A percentile compares a stretch with the other conserved stretches of the same genome.
These are phyloP conservation scores for Mycoemilia scoparia DNA, from an alignment of 192 early-diverging fungal genomes.

Conservation along the genomic window DNA sequence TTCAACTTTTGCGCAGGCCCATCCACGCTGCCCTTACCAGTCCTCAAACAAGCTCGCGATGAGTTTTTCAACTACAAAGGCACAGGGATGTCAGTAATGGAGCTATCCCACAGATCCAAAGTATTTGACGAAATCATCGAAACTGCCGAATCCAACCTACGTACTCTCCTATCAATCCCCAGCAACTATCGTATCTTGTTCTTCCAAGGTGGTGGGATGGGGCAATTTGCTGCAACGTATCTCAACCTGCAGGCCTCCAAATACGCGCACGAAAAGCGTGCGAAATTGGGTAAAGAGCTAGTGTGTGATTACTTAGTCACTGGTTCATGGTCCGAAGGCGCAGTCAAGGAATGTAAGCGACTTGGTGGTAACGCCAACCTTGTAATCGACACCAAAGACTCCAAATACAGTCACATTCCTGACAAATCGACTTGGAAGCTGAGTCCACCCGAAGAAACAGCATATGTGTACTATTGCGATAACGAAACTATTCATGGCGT, in stretches of 20 bases:
- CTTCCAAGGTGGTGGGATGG: conserved; percentile 88
- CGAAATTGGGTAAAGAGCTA: conserved; percentile 19
- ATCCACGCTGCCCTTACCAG: conserved; percentile 63
- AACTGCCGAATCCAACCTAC: conserved; percentile 54
- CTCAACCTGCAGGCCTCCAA: conserved; percentile 70
- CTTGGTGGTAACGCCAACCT: conserved; percentile 68
- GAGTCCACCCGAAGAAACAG: conserved; percentile 41
- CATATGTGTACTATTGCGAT: conserved; percentile 91
- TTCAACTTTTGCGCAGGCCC: conserved; percentile 86
- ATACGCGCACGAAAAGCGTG: conserved; percentile 21
- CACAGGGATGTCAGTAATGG: conserved; percentile 82
- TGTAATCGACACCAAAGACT: conserved; percentile 50
- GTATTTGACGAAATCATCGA: conserved; percentile 59
- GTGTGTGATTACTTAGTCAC: conserved; percentile 80
- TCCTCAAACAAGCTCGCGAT: conserved; percentile 64
- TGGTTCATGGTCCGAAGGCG: conserved; percentile 81
- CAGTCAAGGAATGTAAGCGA: conserved; percentile 61
- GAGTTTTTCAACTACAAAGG: conserved; percentile 69
- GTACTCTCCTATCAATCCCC: conserved; percentile 58
- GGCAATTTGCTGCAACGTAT: conserved; percentile 77
- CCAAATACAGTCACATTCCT: conserved; percentile 36
- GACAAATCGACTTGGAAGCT: conserved; percentile 44
- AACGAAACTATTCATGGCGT: conserved; percentile 98
- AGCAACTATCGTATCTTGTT: conserved; percentile 81
- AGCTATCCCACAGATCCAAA: conserved; percentile 84